Base-by-base conservation (phyloP, 371 early-diverging fungal species). In the Catenaria anguillulae region DNA sequence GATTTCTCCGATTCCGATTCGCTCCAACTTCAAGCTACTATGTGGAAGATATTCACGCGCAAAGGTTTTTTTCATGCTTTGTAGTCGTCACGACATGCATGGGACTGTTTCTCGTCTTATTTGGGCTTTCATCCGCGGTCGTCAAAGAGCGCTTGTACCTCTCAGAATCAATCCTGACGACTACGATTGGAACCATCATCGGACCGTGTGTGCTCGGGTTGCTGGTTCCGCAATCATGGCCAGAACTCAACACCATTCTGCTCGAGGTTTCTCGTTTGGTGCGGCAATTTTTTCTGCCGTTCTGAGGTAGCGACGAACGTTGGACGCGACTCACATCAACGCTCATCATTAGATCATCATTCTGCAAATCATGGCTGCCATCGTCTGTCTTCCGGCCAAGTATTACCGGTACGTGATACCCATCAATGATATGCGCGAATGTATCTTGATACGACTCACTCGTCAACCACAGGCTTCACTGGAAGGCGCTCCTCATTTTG, bases 111-210 rank as follows among this genome's bases (percentile, higher is more conserved):
- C 86, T 92, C 66, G 73, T 89, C 36, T 60, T 86, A 54, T 92
- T 92, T 66, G 92, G 93, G 3, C 83, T 92, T 62, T 77, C 92
- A 46, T 95, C 96, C n/a, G 78, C 94, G 68, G 79, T 91, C 68
- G 72, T 92, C 62, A 97, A 96, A 68, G 93, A 98, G 65, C 76
- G 80, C 12, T 78, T 93, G 59, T 92, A 85, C 73, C 70, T 98
- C 64, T 88, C 92, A 37, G 97, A 97, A 77, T 34, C 58, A 17
- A 78, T 96, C 31, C 84, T 99, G 10, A 87, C 95, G 10, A 80
- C 89, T 21, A 62, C 87, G 8, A 79, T 88, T 60, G 99, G 99
- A 4, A 87, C 97, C 48, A 70, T 92, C 52, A 75, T 91, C 60
- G 94, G 95, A 0, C 89, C 89, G 2, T 67, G 74, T 31, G 83